These are phyloP conservation scores for Yarrowia bubula DNA, from an alignment of 805 yeast species.

Conservation along the genomic window DNA sequence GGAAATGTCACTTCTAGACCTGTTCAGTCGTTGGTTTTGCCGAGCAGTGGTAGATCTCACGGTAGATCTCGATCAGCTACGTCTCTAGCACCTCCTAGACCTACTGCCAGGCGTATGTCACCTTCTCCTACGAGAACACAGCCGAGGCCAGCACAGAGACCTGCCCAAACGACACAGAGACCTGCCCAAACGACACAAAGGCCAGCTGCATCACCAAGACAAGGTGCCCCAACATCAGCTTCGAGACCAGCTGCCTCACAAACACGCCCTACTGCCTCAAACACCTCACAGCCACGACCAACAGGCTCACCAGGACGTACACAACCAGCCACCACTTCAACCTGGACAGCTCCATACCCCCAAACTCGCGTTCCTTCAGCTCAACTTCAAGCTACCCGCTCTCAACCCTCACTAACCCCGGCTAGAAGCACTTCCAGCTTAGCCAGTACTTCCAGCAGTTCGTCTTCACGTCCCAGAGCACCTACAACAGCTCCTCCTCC, in stretches of 20 bases:
- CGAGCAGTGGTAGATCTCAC: neutral
- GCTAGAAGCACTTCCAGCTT: neutral
- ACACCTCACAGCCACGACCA: neutral
- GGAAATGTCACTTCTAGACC: neutral
- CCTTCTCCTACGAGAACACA: neutral
- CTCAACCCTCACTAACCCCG: conserved; percentile 4
- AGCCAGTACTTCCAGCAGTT: neutral
- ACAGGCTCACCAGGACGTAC: no score
- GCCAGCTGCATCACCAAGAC: conserved; percentile 6
- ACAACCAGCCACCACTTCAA: no score
- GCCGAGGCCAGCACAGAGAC: neutral
- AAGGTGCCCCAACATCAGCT: neutral
- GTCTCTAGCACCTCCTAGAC: neutral
- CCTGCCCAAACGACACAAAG: conserved; percentile 6
- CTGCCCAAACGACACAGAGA: conserved; percentile 1
- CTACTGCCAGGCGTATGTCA: neutral
- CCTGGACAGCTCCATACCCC: no score
- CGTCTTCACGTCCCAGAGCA: neutral
- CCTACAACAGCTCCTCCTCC: conserved; percentile 1
- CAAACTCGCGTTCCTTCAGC: no score
- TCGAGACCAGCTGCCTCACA: neutral
- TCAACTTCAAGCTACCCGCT: neutral
- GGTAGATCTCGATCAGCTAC: neutral
- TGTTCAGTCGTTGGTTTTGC: conserved; percentile 1
- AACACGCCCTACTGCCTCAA: no score